These are phyloP conservation scores for Acer saccharum DNA, from an alignment of 345 rosid genomes.

Conservation along the genomic window DNA sequence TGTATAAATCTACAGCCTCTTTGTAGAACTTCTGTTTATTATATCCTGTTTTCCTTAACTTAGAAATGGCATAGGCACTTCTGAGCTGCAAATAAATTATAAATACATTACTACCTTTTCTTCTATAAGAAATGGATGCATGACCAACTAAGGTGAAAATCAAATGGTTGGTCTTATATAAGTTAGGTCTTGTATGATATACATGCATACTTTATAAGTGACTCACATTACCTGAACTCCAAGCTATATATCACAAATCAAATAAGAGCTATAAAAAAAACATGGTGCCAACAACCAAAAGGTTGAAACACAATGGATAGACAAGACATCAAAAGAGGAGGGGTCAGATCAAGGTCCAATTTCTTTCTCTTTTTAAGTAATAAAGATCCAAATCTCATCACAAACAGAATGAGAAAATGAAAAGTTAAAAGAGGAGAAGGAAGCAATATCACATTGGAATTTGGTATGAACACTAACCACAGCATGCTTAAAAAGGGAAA, in stretches of 20 bases:
- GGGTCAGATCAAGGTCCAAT: background rate
- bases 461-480: background rate
- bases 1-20: slow-evolving; percentile 74
- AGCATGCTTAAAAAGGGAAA: background rate
- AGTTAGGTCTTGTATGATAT: background rate
- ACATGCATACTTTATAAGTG: background rate
- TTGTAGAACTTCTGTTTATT: slow-evolving; percentile 71
- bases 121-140: background rate
- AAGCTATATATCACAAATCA: background rate
- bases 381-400: background rate
- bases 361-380: background rate
- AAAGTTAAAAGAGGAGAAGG: background rate
- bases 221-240: background rate
- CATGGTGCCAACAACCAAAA: background rate
- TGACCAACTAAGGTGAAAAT: slow-evolving; percentile 2
- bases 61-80: slow-evolving; percentile 84
- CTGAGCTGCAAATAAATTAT: slow-evolving; percentile 56
- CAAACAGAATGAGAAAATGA: background rate
- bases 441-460: background rate
- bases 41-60: slow-evolving; percentile 86
- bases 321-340: slow-evolving; percentile 2
- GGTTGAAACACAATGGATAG: background rate
- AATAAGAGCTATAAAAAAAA: slow-evolving; percentile 10
- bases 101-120: background rate
- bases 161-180: background rate